Evolutionary conservation across 2,329 filamentous ascomycete species (phyloP).

Genomic region (Fusarium armeniacum): DNA sequence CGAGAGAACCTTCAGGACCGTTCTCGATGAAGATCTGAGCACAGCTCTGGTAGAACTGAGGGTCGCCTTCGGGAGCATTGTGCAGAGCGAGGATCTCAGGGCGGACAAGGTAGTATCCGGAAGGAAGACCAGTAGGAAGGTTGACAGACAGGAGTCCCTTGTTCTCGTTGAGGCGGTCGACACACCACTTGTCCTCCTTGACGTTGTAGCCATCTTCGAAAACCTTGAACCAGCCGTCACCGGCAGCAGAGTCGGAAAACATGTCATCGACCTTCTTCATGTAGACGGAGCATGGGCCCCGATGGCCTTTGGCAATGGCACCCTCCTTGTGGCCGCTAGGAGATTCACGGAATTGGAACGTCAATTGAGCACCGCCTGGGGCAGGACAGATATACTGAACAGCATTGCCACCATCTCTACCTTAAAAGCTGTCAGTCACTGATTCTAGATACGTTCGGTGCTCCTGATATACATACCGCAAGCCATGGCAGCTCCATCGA

Average conservation of each 20-base stretch:
- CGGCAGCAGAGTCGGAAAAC: slow-evolving; percentile 65
- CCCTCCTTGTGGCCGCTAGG: slow-evolving; percentile 68
- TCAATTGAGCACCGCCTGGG: slow-evolving; percentile 68
- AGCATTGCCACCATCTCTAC: slow-evolving; percentile 59
- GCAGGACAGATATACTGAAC: slow-evolving; percentile 65
- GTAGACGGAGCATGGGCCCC: slow-evolving; percentile 80
- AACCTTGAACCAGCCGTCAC: slow-evolving; percentile 84
- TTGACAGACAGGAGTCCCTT: slow-evolving; percentile 73
- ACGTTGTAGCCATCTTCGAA: slow-evolving; percentile 77
- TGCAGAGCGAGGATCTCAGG: slow-evolving; percentile 79
- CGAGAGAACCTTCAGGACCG: slow-evolving; percentile 60
- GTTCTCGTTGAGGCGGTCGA: slow-evolving; percentile 75
- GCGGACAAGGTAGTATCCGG: slow-evolving; percentile 79
- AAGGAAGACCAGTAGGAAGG: slow-evolving; percentile 71
- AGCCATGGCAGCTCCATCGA: slow-evolving; percentile 74
- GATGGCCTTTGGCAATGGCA: slow-evolving; percentile 71
- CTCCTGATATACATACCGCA: slow-evolving; percentile 69
- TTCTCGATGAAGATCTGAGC: slow-evolving; percentile 75
- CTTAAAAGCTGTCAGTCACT: slow-evolving; percentile 50
- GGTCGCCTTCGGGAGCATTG: slow-evolving; percentile 68
- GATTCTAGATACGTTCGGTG: background rate
- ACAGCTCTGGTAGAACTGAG: slow-evolving; percentile 82
- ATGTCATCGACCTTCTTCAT: slow-evolving; percentile 77
- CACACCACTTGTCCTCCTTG: slow-evolving; percentile 73
- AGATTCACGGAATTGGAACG: slow-evolving; percentile 75